Conservation (phyloP, 164 flowering plant species). For the Malania oleifera region DNA sequence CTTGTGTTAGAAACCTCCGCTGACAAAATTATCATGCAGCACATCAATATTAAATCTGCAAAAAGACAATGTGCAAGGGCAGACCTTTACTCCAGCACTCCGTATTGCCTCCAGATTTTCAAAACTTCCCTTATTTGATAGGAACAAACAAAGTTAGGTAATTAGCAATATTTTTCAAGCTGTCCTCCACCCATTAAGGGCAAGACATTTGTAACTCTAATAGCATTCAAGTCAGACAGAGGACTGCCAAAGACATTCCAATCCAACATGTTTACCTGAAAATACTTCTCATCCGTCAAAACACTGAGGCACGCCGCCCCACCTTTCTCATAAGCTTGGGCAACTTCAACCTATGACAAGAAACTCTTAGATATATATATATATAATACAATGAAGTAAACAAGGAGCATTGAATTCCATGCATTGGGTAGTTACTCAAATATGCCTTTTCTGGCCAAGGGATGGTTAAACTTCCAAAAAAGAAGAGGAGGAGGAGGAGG, state of each 20-base stretch:
- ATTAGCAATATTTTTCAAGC: not conserved
- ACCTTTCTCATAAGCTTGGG: constrained; percentile 89
- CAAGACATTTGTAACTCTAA: not conserved
- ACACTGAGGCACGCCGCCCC: constrained; percentile 99
- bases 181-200: not conserved
- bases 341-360: constrained; percentile 76
- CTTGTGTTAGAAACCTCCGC: constrained; percentile 11
- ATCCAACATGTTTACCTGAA: constrained; percentile 46
- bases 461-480: too few relatives aligned
- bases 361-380: not conserved
- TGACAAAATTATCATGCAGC: not conserved
- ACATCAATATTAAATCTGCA: not conserved
- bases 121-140: constrained; percentile 71
- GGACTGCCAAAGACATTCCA: not conserved
- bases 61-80: constrained; percentile 11
- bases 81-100: constrained; percentile 85
- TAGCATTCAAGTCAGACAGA: not conserved
- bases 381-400: too few relatives aligned
- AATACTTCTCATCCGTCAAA: constrained; percentile 86
- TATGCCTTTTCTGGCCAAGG: too few relatives aligned
- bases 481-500: too few relatives aligned
- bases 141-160: not conserved
- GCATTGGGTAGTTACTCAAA: too few relatives aligned
- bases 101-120: constrained; percentile 79
- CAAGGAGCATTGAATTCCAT: too few relatives aligned